phyloP scores from a whole-genome alignment of 305 asterid species.

The Rubia peregrina region DNA sequence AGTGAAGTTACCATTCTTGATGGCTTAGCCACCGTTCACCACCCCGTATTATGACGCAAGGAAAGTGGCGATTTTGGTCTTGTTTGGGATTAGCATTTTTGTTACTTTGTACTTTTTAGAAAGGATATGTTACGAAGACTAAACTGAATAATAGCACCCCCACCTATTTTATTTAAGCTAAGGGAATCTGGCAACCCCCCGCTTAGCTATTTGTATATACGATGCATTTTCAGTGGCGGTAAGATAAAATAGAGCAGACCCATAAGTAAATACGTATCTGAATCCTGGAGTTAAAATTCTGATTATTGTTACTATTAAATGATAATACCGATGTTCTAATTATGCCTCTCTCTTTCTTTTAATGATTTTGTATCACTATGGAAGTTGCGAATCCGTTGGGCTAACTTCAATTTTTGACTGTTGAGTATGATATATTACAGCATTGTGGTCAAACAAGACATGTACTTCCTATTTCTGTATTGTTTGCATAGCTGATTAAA shows the following conservation, averaged over 20 bases:
- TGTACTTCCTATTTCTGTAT: too few relatives aligned
- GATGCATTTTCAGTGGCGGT: slow-evolving; percentile 5
- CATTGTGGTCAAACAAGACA: too few relatives aligned
- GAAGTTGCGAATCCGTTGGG: too few relatives aligned
- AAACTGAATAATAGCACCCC: background rate
- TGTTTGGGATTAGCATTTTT: background rate
- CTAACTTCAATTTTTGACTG: too few relatives aligned
- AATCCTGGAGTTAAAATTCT: background rate
- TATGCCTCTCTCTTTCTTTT: background rate
- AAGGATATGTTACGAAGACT: background rate
- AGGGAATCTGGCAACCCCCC: background rate
- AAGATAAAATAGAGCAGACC: background rate
- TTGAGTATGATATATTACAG: too few relatives aligned
- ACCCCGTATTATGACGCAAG: background rate
- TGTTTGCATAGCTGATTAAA: too few relatives aligned
- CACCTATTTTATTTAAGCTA: slow-evolving; percentile 2
- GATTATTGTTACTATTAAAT: background rate
- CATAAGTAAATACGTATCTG: background rate
- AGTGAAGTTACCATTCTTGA: background rate
- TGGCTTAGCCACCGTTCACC: background rate
- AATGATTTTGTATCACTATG: too few relatives aligned
- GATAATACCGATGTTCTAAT: background rate
- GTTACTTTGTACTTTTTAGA: background rate
- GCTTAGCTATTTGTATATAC: slow-evolving; percentile 15
- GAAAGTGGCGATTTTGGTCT: slow-evolving; percentile 3